Evolutionary conservation across 2,329 filamentous ascomycete genomes (phyloP).

Genomic region (Hymenoscyphus linearis): DNA sequence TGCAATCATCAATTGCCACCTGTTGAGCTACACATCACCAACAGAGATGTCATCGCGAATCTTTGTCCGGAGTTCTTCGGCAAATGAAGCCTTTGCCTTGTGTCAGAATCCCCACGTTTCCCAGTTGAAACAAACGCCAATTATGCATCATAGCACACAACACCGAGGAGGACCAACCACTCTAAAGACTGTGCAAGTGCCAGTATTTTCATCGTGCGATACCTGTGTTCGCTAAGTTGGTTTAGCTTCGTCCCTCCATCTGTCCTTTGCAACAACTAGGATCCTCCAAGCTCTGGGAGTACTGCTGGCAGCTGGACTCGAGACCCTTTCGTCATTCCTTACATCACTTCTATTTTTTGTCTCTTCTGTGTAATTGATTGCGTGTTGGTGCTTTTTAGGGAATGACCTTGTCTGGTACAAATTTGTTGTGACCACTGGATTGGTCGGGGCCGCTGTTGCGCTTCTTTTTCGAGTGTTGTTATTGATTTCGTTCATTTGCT

Average conservation of each 20-base stretch:
- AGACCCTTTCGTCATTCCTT: neutral
- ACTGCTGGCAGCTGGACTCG: neutral
- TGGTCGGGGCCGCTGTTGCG: neutral
- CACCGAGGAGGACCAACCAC: neutral
- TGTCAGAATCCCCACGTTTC: neutral
- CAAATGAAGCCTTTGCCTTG: neutral
- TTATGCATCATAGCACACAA: neutral
- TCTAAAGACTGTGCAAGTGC: neutral
- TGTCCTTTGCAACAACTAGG: neutral
- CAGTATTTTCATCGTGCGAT: neutral
- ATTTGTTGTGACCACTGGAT: neutral
- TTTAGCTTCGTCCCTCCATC: neutral
- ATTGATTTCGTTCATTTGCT: neutral
- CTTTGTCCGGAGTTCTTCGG: neutral
- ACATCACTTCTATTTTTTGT: neutral
- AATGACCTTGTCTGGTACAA: conserved; percentile 4
- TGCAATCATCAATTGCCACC: neutral
- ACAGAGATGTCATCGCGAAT: neutral
- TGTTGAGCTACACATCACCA: neutral
- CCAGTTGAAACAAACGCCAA: neutral
- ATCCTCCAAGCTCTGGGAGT: neutral
- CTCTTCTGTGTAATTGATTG: neutral
- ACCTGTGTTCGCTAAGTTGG: neutral
- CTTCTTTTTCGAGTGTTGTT: neutral
- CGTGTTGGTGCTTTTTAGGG: neutral